Conservation (phyloP, 768 basidiomycete genomes). For the Lepiota subincarnata region DNA sequence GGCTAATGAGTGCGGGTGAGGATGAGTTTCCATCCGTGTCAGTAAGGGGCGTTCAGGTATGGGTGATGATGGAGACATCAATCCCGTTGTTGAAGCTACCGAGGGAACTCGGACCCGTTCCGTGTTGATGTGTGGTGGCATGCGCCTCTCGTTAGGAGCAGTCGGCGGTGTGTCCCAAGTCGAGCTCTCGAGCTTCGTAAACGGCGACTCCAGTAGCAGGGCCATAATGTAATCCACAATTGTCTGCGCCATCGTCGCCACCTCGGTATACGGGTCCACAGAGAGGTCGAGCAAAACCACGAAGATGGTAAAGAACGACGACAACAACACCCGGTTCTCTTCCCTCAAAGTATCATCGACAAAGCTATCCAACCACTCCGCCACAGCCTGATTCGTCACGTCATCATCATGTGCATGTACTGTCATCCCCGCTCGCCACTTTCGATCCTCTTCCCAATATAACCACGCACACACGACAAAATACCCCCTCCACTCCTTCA, state of each 20-base stretch:
- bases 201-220: constrained; percentile 84
- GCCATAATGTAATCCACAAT: constrained; percentile 92
- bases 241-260: constrained; percentile 85
- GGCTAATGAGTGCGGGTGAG: constrained; percentile 55
- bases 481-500: constrained; percentile 95
- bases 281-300: constrained; percentile 85
- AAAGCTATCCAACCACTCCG: constrained; percentile 75
- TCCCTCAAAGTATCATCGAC: constrained; percentile 61
- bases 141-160: constrained; percentile 33
- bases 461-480: constrained; percentile 96
- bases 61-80: constrained; percentile 27
- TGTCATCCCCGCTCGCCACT: constrained; percentile 43
- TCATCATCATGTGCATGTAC: constrained; percentile 57
- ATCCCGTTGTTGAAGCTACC: constrained; percentile 14
- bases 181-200: constrained; percentile 66
- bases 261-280: constrained; percentile 89
- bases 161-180: constrained; percentile 54
- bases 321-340: constrained; percentile 78
- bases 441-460: constrained; percentile 89
- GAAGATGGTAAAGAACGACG: constrained; percentile 94
- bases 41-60: constrained; percentile 46
- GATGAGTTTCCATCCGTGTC: constrained; percentile 58
- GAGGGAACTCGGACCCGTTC: constrained; percentile 47
- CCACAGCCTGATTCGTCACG: constrained; percentile 63
- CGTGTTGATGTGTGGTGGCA: constrained; percentile 32